These are phyloP conservation scores for Bjerkandera adusta DNA, from an alignment of 1,284 basidiomycete genomes.

Conservation along the genomic window DNA sequence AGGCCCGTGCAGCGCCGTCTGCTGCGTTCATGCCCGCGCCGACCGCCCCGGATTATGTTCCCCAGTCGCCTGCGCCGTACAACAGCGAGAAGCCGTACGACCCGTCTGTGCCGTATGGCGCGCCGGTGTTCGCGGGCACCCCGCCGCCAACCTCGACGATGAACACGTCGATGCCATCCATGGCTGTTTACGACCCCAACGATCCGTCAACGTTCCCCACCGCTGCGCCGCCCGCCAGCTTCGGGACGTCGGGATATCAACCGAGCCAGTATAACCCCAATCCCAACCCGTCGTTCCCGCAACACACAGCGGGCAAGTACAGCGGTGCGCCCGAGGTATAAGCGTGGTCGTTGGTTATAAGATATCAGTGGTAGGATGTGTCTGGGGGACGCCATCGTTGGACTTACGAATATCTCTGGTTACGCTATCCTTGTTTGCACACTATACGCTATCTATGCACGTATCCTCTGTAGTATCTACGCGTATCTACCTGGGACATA, in stretches of 20 bases:
- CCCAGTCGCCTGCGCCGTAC: background rate
- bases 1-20: background rate
- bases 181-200: constrained; percentile 10
- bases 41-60: background rate
- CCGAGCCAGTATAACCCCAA: background rate
- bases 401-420: background rate
- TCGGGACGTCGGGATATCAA: constrained; percentile 1
- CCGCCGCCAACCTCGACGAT: background rate
- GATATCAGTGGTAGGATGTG: background rate
- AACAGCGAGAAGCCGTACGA: background rate
- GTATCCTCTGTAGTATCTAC: background rate
- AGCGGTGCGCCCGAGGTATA: constrained; percentile 13
- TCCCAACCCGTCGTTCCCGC: background rate
- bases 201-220: constrained; percentile 12
- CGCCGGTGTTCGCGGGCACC: background rate
- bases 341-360: background rate
- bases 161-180: background rate
- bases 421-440: background rate
- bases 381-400: background rate
- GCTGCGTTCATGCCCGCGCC: too few species aligned
- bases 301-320: constrained; percentile 8
- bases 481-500: too few species aligned
- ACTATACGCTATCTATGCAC: background rate
- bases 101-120: background rate
- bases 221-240: background rate